These are phyloP conservation scores for Gracilaria domingensis DNA, from an alignment of 23 red algal genomes.

Conservation along the genomic window DNA sequence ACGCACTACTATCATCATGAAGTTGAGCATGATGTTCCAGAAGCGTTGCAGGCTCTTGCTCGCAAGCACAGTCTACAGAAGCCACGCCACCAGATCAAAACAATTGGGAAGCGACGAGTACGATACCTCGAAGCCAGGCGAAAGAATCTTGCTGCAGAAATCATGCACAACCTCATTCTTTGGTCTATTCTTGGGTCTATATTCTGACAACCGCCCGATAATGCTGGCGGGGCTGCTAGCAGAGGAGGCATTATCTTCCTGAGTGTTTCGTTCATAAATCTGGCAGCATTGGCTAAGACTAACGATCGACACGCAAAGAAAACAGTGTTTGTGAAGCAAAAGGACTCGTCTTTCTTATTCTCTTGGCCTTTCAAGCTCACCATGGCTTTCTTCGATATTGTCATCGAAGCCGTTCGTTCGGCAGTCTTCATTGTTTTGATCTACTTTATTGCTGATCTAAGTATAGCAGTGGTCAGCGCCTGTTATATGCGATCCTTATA, in stretches of 20 bases:
- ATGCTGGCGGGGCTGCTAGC: constrained; percentile 53
- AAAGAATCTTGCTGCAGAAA: constrained; percentile 31
- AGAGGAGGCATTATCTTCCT: constrained; percentile 81
- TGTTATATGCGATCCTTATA: constrained; percentile 65
- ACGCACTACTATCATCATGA: no score
- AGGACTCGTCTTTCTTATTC: constrained; percentile 55
- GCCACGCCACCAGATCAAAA: constrained; percentile 60
- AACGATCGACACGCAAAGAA: constrained; percentile 49
- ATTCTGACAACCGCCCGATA: constrained; percentile 61
- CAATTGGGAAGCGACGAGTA: constrained; percentile 35
- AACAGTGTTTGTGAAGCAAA: constrained; percentile 80
- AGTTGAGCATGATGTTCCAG: background rate
- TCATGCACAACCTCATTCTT: constrained; percentile 71
- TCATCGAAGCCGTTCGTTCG: constrained; percentile 34
- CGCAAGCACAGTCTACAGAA: constrained; percentile 48
- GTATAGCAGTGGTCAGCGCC: constrained; percentile 64
- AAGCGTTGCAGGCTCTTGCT: constrained; percentile 6
- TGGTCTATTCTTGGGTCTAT: constrained; percentile 76
- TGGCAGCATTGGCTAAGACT: constrained; percentile 48
- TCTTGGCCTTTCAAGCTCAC: constrained; percentile 70
- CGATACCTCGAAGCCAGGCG: constrained; percentile 9
- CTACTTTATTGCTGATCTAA: constrained; percentile 79
- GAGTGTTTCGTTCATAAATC: constrained; percentile 50
- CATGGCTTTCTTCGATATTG: constrained; percentile 54
- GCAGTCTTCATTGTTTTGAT: constrained; percentile 41